Evolutionary conservation across 169 alveolate genomes (phyloP).

Genomic region (Theileria parva): DNA sequence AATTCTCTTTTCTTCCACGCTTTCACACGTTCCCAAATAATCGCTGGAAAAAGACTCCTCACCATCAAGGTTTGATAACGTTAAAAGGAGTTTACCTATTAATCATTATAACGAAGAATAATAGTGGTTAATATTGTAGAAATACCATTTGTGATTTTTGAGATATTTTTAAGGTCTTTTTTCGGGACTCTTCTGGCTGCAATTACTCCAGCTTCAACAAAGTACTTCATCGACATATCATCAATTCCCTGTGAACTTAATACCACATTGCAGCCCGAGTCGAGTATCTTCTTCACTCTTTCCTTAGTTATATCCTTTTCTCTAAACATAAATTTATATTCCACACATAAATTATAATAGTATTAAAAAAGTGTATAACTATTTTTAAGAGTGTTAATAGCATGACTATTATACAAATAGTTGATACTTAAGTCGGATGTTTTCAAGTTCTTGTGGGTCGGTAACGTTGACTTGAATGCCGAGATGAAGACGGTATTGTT

Average conservation of each 20-base stretch:
- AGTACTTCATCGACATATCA: conserved; percentile 96
- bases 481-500: conserved; percentile 93
- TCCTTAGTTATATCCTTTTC: conserved; percentile 97
- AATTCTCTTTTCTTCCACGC: conserved; percentile 92
- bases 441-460: conserved; percentile 96
- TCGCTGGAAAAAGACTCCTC: conserved; percentile 92
- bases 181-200: conserved; percentile 97
- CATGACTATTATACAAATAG: conserved; percentile 7
- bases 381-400: not conserved
- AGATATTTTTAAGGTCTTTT: conserved; percentile 93
- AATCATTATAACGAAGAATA: not conserved
- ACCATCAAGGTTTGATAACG: conserved; percentile 94
- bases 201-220: conserved; percentile 96
- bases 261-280: conserved; percentile 98
- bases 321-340: not conserved
- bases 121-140: conserved; percentile 4
- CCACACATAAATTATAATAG: conserved; percentile 57
- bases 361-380: too few species aligned
- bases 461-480: conserved; percentile 93
- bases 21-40: conserved; percentile 89
- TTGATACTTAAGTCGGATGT: conserved; percentile 83
- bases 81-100: conserved; percentile 76
- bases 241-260: conserved; percentile 97
- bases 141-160: conserved; percentile 92
- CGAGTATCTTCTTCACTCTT: conserved; percentile 91